Base-by-base conservation (phyloP, 2,329 filamentous ascomycete genomes). In the Phaeosphaeriaceae sp. region DNA sequence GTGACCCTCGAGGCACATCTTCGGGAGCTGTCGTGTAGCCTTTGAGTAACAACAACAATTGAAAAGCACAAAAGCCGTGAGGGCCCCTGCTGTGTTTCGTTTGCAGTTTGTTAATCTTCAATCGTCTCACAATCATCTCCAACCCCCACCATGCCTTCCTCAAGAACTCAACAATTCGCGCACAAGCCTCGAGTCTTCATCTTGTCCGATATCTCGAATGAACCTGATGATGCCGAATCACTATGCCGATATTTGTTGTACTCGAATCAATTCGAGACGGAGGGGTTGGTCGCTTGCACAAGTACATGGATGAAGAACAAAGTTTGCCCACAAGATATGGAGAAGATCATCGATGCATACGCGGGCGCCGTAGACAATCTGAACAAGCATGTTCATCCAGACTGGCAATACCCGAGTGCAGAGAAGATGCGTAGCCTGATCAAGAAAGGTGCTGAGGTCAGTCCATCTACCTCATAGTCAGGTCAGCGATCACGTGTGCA, bases 371-470 rank as follows among this genome's bases (percentile, higher is more conserved):
- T 76, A 2, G 78, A 81, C 13, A 86, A 83, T 58, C 73, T 87
- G 3, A 84, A 86, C 60, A 80, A 78, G 2, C 82, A 83, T 53
- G 77, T 79, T 0, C 78, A 81, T 54, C 73, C 73, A 4, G 61
- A 75, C 13, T 69, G 67, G 61, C 66, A 63, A 24, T 77, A 76
- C 40, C 75, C 74, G 5, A 61, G 57, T 40, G 72, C 74, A 13
- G 66, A 69, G 8, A 56, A 68, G 13, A 13, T 77, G 54, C 66
- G 61, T 24, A 52, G 63, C 4, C 22, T 76, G 50, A 65, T 77
- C 28, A 66, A 58, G 35, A 72, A 69, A 40, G 75, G 74, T 30
- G 68, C 73, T n/a, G 73, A 76, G 68, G 74, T 75, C 60, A 11
- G 63, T n/a, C n/a, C n/a, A n/a, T n/a, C n/a, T n/a, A n/a, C 44